Percentiles rank a stretch among this genome's conserved stretches.
Conservation (phyloP, 495 filamentous ascomycete species). For the Aspergillus egyptiacus region DNA sequence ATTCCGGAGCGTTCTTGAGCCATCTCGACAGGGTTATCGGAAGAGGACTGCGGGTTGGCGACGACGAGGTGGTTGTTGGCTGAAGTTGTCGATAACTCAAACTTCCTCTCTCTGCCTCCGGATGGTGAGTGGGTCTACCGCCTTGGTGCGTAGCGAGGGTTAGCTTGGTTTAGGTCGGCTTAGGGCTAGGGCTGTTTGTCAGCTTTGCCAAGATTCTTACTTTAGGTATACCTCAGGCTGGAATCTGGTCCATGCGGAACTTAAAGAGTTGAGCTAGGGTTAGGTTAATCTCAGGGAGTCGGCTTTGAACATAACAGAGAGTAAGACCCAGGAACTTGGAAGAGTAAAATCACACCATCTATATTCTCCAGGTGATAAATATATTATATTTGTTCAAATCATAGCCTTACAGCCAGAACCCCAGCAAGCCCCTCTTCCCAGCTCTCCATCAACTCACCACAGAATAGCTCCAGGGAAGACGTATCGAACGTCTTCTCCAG, state of each 20-base stretch:
- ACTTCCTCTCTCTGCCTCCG: constrained; percentile 15
- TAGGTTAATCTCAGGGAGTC: too few relatives aligned
- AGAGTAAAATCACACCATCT: background rate
- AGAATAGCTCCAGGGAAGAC: constrained; percentile 37
- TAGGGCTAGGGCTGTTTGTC: constrained; percentile 22
- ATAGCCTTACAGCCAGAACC: constrained; percentile 31
- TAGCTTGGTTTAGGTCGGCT: background rate
- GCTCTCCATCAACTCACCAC: constrained; percentile 41
- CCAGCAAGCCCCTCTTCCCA: constrained; percentile 43
- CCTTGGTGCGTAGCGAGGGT: constrained; percentile 22
- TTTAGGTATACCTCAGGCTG: constrained; percentile 6
- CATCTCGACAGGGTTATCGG: constrained; percentile 45
- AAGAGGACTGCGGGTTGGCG: constrained; percentile 39
- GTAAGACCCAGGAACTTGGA: background rate
- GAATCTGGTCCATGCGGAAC: too few relatives aligned
- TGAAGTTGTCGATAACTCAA: constrained; percentile 24
- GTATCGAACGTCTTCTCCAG: constrained; percentile 32
- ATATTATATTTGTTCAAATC: constrained; percentile 9
- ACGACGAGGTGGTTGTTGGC: constrained; percentile 37
- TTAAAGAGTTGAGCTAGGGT: too few relatives aligned
- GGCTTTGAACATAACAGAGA: too few relatives aligned
- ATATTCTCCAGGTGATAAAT: background rate
- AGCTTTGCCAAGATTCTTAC: background rate
- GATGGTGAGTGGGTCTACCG: constrained; percentile 22
- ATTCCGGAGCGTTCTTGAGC: constrained; percentile 67